Conservation (phyloP, 1,284 basidiomycete genomes). For the Xerocomus cyaneibrunnescens region DNA sequence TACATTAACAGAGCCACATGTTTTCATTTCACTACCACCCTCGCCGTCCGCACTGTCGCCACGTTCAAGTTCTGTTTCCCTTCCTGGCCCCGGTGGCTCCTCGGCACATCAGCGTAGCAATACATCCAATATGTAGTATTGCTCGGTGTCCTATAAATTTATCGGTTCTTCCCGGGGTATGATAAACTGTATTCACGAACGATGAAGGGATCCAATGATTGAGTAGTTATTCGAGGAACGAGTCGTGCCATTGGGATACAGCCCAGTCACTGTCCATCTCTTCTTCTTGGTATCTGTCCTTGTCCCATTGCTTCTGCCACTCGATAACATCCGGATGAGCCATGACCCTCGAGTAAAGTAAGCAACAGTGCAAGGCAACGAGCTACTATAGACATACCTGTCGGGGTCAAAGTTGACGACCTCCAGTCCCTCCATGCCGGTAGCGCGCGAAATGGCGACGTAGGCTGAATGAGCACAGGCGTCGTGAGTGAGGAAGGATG, state of each 20-base stretch:
- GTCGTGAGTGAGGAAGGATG: neutral
- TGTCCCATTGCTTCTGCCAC: slow-evolving; percentile 33
- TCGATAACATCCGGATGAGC: slow-evolving; percentile 45
- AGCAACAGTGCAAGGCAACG: neutral
- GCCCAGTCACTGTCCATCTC: slow-evolving; percentile 37
- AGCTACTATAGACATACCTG: slow-evolving; percentile 50
- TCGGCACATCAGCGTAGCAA: slow-evolving; percentile 13
- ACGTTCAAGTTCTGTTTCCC: slow-evolving; percentile 16
- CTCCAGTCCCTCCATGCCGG: slow-evolving; percentile 82
- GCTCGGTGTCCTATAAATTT: slow-evolving; percentile 10
- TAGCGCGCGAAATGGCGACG: slow-evolving; percentile 91
- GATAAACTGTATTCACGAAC: slow-evolving; percentile 6
- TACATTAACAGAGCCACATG: slow-evolving; percentile 13
- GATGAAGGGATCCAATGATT: neutral
- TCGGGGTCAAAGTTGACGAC: slow-evolving; percentile 74
- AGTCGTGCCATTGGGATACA: slow-evolving; percentile 34
- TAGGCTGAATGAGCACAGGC: slow-evolving; percentile 61
- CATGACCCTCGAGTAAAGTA: slow-evolving; percentile 40
- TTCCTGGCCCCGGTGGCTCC: slow-evolving; percentile 8
- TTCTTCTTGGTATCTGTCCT: slow-evolving; percentile 26
- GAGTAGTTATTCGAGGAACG: slow-evolving; percentile 22
- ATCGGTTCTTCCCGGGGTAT: slow-evolving; percentile 3
- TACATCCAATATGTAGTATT: slow-evolving; percentile 17
- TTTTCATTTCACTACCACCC: slow-evolving; percentile 24
- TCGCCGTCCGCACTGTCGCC: slow-evolving; percentile 31